Conservation (phyloP, 2,329 filamentous ascomycete genomes). For the Calonectria ilicicola region DNA sequence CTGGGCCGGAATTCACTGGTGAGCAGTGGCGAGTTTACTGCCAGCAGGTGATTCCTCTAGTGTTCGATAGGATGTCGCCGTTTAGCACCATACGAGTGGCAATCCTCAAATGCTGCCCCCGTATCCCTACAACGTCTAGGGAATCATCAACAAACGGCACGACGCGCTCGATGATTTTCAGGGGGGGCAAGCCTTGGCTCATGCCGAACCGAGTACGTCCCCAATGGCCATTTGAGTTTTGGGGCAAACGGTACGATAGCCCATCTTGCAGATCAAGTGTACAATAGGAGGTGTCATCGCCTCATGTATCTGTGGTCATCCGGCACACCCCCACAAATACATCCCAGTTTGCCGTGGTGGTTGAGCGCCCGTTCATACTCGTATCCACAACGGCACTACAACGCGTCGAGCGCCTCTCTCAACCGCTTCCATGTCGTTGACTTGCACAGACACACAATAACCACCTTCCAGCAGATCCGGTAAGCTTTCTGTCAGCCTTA, state of each 20-base stretch:
- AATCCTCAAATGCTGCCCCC: neutral
- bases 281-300: constrained; percentile 18
- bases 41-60: neutral
- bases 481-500: constrained; percentile 1
- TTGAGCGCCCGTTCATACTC: constrained; percentile 24
- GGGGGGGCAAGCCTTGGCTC: neutral
- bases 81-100: neutral
- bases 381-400: constrained; percentile 34
- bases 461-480: constrained; percentile 32
- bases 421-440: constrained; percentile 31
- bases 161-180: constrained; percentile 10
- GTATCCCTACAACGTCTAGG: neutral
- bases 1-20: constrained; percentile 14
- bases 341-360: constrained; percentile 28
- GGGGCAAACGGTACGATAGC: constrained; percentile 9
- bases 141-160: constrained; percentile 2
- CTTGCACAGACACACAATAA: constrained; percentile 35
- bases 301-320: constrained; percentile 25
- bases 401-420: constrained; percentile 41
- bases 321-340: constrained; percentile 23
- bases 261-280: constrained; percentile 35
- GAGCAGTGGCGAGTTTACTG: neutral
- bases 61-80: neutral
- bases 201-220: neutral
- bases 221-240: constrained; percentile 3